Percentiles rank a stretch among this genome's conserved stretches.
These are phyloP conservation scores for Akanthomyces lecanii DNA, from an alignment of 2,329 filamentous ascomycete species.

Conservation along the genomic window DNA sequence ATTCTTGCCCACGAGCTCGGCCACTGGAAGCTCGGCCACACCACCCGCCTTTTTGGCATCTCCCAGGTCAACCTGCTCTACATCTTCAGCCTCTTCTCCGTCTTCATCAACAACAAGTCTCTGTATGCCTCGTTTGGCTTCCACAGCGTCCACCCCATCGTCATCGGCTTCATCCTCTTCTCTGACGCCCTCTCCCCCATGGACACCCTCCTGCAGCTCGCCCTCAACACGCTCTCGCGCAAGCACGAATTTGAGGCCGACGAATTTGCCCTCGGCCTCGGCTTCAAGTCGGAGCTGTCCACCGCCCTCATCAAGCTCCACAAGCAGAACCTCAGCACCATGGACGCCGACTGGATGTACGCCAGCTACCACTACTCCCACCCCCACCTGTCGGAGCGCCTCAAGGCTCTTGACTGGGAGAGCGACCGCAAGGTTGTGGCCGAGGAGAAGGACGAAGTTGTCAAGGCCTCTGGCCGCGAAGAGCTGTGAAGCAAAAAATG, in stretches of 20 bases:
- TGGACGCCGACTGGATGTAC: conserved; percentile 99
- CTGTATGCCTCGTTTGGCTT: conserved; percentile 93
- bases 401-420: conserved; percentile 87
- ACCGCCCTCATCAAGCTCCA: conserved; percentile 93
- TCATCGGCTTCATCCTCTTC: conserved; percentile 96
- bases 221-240: conserved; percentile 93
- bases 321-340: conserved; percentile 94
- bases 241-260: conserved; percentile 97
- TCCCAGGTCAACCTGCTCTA: conserved; percentile 91
- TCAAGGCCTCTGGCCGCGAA: conserved; percentile 72
- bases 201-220: conserved; percentile 88
- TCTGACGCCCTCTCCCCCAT: conserved; percentile 93
- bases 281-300: conserved; percentile 79
- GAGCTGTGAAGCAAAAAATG: conserved; percentile 47
- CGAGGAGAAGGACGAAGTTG: conserved; percentile 43
- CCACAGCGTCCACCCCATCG: conserved; percentile 74
- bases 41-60: conserved; percentile 84
- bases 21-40: conserved; percentile 96
- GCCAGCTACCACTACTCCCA: conserved; percentile 98
- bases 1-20: conserved; percentile 94
- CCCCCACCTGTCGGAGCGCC: conserved; percentile 87
- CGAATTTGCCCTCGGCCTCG: conserved; percentile 78
- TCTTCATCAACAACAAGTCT: conserved; percentile 93
- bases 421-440: conserved; percentile 45
- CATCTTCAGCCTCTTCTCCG: conserved; percentile 92